Evolutionary conservation across 2,329 filamentous ascomycete species (phyloP), one percentile per base, ranked within the genome.

Genomic region (Lachnellula willkommii): DNA sequence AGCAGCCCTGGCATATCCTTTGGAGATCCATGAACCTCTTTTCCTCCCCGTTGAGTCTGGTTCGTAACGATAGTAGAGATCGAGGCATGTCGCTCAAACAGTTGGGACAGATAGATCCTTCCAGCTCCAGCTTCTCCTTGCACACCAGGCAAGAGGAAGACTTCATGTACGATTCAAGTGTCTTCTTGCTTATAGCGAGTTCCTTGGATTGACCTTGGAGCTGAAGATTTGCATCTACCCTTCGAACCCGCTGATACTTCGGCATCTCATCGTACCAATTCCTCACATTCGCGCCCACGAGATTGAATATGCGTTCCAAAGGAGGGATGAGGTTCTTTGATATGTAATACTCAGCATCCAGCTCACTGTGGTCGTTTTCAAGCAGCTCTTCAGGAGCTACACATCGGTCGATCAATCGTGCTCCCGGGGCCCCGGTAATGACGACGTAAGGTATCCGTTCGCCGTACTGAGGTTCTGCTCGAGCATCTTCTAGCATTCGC

Each of bases 181-280:
- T 96, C 70, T 82, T 88, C 67, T 81, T 68, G 24, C 52, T 65
- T 14, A 60, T 56, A 11, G 52, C 54, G 1, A 58, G 46, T n/a
- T 86, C 64, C 73, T 73, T 65, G 58, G 64, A 63, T 64, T 67
- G 65, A 55, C 69, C 67, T 47, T 67, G 58, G 26, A 62, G 49
- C 17, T 65, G 63, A 3, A 66, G 28, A 54, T 60, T 67, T 2
- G 56, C 54, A 55, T 67, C 67, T 26, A 70, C 53, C 53, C 81
- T 82, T 28, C 86, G 81, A 47, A 93, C 82, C 8, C 87, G 85
- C 67, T 91, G 88, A 20, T 94, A 79, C 70, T 95, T 96, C 47
- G 93, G 93, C 90, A 97, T 95, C 72, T 96, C 91, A 60, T 96
- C 90, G 67, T 91, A 97, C 94, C 94, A 99, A 57, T 83, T 81